These are phyloP conservation scores for Paecilomyces variotii DNA, from an alignment of 2,329 filamentous ascomycete genomes.

Conservation along the genomic window DNA sequence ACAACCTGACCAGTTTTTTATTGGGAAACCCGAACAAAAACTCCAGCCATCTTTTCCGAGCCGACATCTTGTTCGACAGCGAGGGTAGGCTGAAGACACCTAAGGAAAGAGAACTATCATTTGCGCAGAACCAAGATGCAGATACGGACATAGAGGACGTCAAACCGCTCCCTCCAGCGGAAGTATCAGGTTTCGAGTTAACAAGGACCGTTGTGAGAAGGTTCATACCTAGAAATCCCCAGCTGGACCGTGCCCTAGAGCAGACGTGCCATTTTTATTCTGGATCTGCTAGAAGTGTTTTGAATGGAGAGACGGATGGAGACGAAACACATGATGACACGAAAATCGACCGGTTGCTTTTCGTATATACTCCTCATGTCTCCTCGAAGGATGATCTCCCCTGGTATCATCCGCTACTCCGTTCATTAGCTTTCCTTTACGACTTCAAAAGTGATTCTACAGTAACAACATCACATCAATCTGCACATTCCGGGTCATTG, in stretches of 20 bases:
- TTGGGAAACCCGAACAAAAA: constrained; percentile 51
- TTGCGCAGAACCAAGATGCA: not conserved
- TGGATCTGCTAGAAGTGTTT: not conserved
- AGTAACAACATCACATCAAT: constrained; percentile 19
- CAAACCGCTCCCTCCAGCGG: constrained; percentile 12
- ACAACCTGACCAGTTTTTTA: constrained; percentile 44
- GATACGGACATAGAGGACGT: constrained; percentile 3
- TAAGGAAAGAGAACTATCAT: constrained; percentile 21
- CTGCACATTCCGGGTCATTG: constrained; percentile 27
- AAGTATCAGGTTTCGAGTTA: constrained; percentile 30
- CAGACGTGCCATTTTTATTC: constrained; percentile 74
- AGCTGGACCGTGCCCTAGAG: constrained; percentile 64
- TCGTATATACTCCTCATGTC: constrained; percentile 73
- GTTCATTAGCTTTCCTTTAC: constrained; percentile 68
- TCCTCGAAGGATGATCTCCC: constrained; percentile 57
- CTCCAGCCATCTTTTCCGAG: constrained; percentile 51
- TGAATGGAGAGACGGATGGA: constrained; percentile 15
- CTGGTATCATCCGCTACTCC: constrained; percentile 79
- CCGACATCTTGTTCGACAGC: constrained; percentile 53
- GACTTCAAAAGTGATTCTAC: constrained; percentile 24
- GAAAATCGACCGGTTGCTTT: constrained; percentile 39
- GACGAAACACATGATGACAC: constrained; percentile 18
- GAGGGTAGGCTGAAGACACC: constrained; percentile 26
- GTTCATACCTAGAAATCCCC: constrained; percentile 73
- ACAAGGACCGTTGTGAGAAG: constrained; percentile 63